Base-by-base conservation (phyloP, 164 flowering plant species). In the Platanus orientalis region DNA sequence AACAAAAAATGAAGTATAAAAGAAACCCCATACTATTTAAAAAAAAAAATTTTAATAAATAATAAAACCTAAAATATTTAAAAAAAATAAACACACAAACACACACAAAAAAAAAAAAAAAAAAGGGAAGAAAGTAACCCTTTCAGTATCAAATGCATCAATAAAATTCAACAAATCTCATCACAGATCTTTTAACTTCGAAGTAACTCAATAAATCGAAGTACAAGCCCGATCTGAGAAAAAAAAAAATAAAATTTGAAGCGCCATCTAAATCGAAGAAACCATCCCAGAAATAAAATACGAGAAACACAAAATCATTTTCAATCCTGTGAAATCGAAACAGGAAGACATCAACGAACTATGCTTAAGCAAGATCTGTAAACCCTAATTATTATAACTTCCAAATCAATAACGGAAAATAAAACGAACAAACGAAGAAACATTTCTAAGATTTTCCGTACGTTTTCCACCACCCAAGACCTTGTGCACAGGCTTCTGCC, bases 381-480 rank as follows among this genome's bases (percentile, higher is more conserved):
- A 20, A n/a, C n/a, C n/a, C n/a, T 27, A 25, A 17, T 32, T 29
- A 57, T 20, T 12, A 5, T 12, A 3, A 57, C 17, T 36, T 17
- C 51, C 2, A 57, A 56, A 49, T 12, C 7, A 3, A 6, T 19
- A 40, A n/a, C 24, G 17, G 9, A 28, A 10, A 24, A 10, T 21
- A 21, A 13, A 19, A 26, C 5, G 25, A n/a, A 49, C 6, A 36
- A n/a, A 30, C 14, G 14, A 39, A 62, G 42, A 23, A 51, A 17
- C 6, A 19, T 11, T 27, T 19, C 1, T 13, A 57, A 12, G 14
- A 28, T 16, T 11, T 21, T 20, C 10, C 83, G 16, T 84, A 89
- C 93, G 84, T 69, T 85, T 89, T 54, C 96, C 96, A n/a, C 91
- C 91, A 27, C 96, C 96, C 12, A 89, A 73, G 56, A 84, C 84